These are phyloP conservation scores for Mortierella sp. DNA, from an alignment of 371 early-diverging fungal species.

Conservation along the genomic window DNA sequence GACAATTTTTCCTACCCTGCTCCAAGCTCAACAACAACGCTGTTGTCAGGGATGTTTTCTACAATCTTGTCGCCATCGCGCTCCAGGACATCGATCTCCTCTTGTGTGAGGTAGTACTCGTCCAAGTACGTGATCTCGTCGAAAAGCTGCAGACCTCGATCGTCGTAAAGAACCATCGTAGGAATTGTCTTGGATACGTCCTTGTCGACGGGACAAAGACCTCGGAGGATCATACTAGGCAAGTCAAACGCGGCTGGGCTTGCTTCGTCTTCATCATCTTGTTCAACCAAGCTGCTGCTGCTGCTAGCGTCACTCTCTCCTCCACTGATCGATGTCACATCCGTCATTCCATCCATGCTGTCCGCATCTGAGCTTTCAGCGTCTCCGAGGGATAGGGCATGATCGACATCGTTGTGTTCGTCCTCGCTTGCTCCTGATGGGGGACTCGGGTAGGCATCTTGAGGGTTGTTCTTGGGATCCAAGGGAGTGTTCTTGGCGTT, in stretches of 20 bases:
- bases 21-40: slow-evolving; percentile 85
- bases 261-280: slow-evolving; percentile 7
- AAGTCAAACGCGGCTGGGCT: slow-evolving; percentile 34
- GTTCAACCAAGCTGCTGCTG: slow-evolving; percentile 5
- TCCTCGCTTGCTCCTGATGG: slow-evolving; percentile 4
- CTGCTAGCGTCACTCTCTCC: slow-evolving; percentile 6
- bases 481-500: no score
- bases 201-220: slow-evolving; percentile 54
- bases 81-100: slow-evolving; percentile 83
- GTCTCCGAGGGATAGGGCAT: slow-evolving; percentile 10
- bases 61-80: slow-evolving; percentile 72
- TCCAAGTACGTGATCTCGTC: slow-evolving; percentile 88
- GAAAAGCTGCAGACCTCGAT: slow-evolving; percentile 84
- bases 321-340: slow-evolving; percentile 8
- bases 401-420: background rate
- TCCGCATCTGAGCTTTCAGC: slow-evolving; percentile 19
- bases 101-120: slow-evolving; percentile 89
- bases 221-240: slow-evolving; percentile 60
- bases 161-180: slow-evolving; percentile 86
- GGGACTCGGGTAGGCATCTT: slow-evolving; percentile 25
- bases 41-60: slow-evolving; percentile 71
- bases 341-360: slow-evolving; percentile 23
- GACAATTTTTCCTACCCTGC: slow-evolving; percentile 85
- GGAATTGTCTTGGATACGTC: slow-evolving; percentile 66
- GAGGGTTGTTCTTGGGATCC: background rate